phyloP scores from a whole-genome alignment of 805 yeast species.

The Wickerhamomyces bovis region DNA sequence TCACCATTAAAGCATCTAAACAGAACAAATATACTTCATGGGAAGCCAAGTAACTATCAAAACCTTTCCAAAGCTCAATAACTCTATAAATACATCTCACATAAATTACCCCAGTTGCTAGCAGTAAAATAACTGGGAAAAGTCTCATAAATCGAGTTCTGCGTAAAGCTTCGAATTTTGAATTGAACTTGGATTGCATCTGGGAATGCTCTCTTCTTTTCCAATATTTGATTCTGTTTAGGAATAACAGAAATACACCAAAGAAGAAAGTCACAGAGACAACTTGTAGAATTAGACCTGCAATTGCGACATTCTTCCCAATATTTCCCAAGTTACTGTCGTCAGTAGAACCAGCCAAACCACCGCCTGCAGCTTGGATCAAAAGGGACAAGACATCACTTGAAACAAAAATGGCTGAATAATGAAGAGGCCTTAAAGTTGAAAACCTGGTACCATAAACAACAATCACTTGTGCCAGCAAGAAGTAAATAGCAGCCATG shows the following conservation, averaged over 20 bases:
- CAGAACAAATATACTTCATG: constrained; percentile 54
- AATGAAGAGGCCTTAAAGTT: constrained; percentile 47
- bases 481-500: constrained; percentile 77
- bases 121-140: constrained; percentile 39
- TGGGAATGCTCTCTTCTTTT: constrained; percentile 20
- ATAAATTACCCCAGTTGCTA: constrained; percentile 48
- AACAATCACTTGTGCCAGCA: constrained; percentile 60
- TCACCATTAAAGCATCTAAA: constrained; percentile 59
- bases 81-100: constrained; percentile 70
- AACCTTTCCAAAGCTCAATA: constrained; percentile 66
- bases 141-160: constrained; percentile 29
- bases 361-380: constrained; percentile 77
- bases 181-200: constrained; percentile 30
- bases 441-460: constrained; percentile 55
- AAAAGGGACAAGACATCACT: constrained; percentile 61
- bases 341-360: constrained; percentile 35
- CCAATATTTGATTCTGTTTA: constrained; percentile 31
- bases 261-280: constrained; percentile 59
- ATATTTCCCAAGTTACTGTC: constrained; percentile 25
- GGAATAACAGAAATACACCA: constrained; percentile 41
- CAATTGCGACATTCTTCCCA: constrained; percentile 71
- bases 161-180: constrained; percentile 32
- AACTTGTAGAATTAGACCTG: constrained; percentile 75
- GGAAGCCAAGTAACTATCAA: constrained; percentile 58
- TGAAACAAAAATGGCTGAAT: constrained; percentile 56